phyloP scores from a whole-genome alignment of 495 filamentous ascomycete genomes.

The Neurospora sp. region DNA sequence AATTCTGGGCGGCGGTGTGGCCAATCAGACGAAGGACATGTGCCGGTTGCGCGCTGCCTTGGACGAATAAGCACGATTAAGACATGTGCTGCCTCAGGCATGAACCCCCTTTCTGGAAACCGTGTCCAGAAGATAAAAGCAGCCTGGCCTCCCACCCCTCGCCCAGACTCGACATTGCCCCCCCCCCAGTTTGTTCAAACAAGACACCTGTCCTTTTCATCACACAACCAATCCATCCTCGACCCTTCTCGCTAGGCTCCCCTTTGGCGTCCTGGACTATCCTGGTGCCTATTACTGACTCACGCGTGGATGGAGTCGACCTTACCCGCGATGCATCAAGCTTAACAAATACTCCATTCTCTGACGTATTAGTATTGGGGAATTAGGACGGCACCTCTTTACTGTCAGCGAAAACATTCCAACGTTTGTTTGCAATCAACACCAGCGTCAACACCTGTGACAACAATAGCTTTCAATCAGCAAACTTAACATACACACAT shows the following conservation, averaged over 20 bases:
- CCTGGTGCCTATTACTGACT: conserved; percentile 9
- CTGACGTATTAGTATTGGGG: conserved; percentile 32
- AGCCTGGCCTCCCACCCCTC: conserved; percentile 14
- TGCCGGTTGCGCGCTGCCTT: not conserved
- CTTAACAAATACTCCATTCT: conserved; percentile 7
- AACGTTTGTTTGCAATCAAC: conserved; percentile 8
- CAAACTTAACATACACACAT: conserved; percentile 3
- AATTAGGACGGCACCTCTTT: conserved; percentile 35
- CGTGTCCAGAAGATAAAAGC: conserved; percentile 29
- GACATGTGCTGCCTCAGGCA: conserved; percentile 19
- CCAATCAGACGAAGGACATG: conserved; percentile 16
- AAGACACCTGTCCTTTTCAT: conserved; percentile 23
- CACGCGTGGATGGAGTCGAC: conserved; percentile 13
- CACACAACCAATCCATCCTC: conserved; percentile 12
- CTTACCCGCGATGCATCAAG: conserved; percentile 14
- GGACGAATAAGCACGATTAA: not conserved
- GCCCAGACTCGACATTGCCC: conserved; percentile 5
- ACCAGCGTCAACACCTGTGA: not conserved
- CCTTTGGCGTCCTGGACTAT: not conserved
- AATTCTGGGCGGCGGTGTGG: conserved; percentile 3
- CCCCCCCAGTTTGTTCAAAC: conserved; percentile 5
- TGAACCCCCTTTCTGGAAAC: conserved; percentile 11
- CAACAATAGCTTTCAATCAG: not conserved
- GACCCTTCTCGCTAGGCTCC: not conserved
- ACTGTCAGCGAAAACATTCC: conserved; percentile 10